Evolutionary conservation across 2,329 filamentous ascomycete genomes (phyloP).

Genomic region (Colletotrichum limetticola): DNA sequence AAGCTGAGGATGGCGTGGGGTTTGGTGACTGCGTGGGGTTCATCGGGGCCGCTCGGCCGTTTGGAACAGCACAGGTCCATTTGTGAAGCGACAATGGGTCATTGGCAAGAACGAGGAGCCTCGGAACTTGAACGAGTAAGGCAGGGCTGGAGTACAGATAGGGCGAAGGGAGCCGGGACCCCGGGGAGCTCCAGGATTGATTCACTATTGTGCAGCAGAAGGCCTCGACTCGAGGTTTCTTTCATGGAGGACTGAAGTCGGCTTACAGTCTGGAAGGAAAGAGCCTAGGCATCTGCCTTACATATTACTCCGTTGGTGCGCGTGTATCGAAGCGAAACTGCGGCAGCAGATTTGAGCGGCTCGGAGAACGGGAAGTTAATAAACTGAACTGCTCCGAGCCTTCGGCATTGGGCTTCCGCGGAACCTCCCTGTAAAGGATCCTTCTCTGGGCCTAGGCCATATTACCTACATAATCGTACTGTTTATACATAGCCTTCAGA

Average conservation of each 20-base stretch:
- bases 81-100: background rate
- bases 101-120: background rate
- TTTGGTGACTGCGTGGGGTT: slow-evolving; percentile 50
- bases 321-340: slow-evolving; percentile 16
- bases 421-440: background rate
- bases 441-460: background rate
- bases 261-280: background rate
- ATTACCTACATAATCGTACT: background rate
- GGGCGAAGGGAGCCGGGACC: background rate
- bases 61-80: slow-evolving; percentile 4
- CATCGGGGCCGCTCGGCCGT: slow-evolving; percentile 22
- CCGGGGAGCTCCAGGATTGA: background rate
- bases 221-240: slow-evolving; percentile 11
- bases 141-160: background rate
- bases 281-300: background rate
- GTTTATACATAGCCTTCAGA: background rate
- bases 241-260: background rate
- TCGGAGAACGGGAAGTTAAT: background rate
- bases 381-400: background rate
- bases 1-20: slow-evolving; percentile 53
- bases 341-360: background rate
- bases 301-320: slow-evolving; percentile 17
- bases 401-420: background rate
- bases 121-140: background rate
- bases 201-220: background rate